These are phyloP conservation scores for Trichoderma reesei DNA, from an alignment of 495 filamentous ascomycete genomes.

Conservation along the genomic window DNA sequence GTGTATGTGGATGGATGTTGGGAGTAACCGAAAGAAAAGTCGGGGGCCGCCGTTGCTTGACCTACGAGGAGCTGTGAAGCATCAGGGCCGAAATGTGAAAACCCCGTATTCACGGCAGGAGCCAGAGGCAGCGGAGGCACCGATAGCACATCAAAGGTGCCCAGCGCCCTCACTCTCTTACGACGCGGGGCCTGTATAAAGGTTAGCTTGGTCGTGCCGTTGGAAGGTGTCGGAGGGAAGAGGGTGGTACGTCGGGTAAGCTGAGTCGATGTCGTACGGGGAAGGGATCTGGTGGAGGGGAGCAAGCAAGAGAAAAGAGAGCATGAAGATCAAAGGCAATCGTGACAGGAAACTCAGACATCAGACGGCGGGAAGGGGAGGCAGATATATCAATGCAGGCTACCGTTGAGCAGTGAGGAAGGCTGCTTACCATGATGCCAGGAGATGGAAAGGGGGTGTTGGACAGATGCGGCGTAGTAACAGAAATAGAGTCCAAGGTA, in stretches of 20 bases:
- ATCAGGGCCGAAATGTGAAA: neutral
- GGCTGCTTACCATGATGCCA: neutral
- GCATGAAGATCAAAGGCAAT: neutral
- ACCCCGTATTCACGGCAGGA: neutral
- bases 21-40: neutral
- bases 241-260: neutral
- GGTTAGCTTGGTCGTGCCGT: neutral
- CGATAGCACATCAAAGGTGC: neutral
- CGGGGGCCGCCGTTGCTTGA: neutral
- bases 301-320: neutral
- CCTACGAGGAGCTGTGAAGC: neutral
- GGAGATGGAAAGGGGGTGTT: neutral
- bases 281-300: neutral
- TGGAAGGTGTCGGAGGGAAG: neutral
- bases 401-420: neutral
- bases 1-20: neutral
- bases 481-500: conserved; percentile 3
- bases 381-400: conserved; percentile 1
- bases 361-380: neutral
- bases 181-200: neutral
- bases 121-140: neutral
- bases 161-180: neutral
- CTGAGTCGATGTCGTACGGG: neutral
- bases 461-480: neutral
- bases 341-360: neutral